Base-by-base conservation (phyloP, 1,284 basidiomycete species). In the Boletus smithii region DNA sequence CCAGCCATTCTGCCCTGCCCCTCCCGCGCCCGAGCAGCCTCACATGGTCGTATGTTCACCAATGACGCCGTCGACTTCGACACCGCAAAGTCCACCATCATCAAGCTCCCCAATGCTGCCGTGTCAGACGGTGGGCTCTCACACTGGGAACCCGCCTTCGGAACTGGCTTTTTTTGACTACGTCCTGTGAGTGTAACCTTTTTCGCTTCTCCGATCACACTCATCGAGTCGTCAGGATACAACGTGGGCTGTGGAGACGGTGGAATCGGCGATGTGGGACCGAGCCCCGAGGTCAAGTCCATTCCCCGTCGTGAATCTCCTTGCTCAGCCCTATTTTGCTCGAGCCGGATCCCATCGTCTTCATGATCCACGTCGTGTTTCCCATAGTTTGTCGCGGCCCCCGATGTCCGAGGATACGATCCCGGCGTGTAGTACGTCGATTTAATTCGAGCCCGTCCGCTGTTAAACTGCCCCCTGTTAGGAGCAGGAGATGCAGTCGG, bases 161-260 rank as follows among this genome's bases (percentile, higher is more conserved):
- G 61, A 14, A 61, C 59, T 8, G 64, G 63, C 51, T 70, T 74
- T 54, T 66, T 69, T 32, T 62, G 61, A 46, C 54, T 56, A 1
- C 61, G 61, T 38, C 61, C 54, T 13, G 62, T 49, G 43, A 69
- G 18, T 5, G 43, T 46, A 3, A 63, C 44, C 37, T 61, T 65
- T 39, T 56, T 68, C 6, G 51, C 70, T 37, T 71, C 69, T 14
- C 73, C 75, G 6, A 77, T 72, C 24, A 85, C 71, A 48, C 81
- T 83, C 62, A 83, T 68, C 9, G 83, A 85, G 64, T 86, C 84
- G 49, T 87, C 85, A 5, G 83, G 83, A 58, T 80, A 83, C 48
- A 85, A 57, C 7, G 82, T 83, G 14, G 75, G 75, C 54, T 77
- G 79, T 24, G 79, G 83, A 13, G 73, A 76, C 23, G 71, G 57